Conservation (phyloP, 768 basidiomycete species). For the Zangia roseola region DNA sequence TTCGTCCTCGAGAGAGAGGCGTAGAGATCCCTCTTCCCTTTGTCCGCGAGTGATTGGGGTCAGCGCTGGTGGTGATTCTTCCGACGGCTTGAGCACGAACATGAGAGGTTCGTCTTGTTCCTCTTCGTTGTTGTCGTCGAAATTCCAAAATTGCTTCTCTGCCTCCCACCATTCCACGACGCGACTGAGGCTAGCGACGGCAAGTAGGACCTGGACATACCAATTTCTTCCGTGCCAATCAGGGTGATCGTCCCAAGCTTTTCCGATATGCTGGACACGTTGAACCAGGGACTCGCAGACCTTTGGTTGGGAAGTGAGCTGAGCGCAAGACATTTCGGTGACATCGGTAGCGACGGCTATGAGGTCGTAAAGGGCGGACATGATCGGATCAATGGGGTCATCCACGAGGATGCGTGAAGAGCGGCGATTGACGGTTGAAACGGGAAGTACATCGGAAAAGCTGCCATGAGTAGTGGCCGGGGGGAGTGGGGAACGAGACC, state of each 20-base stretch:
- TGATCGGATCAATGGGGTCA: slow-evolving; percentile 85
- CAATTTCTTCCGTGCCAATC: slow-evolving; percentile 98
- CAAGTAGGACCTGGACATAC: slow-evolving; percentile 96
- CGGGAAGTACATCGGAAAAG: slow-evolving; percentile 54
- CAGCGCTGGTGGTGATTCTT: slow-evolving; percentile 47
- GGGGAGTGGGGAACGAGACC: slow-evolving; percentile 91
- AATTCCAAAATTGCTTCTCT: slow-evolving; percentile 99
- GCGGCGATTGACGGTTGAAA: slow-evolving; percentile 59
- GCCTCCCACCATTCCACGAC: slow-evolving; percentile 99
- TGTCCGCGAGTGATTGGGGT: slow-evolving; percentile 39
- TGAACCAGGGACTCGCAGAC: slow-evolving; percentile 84
- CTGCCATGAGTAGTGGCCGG: slow-evolving; percentile 60
- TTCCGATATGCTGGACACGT: slow-evolving; percentile 87
- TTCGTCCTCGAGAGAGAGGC: slow-evolving; percentile 32
- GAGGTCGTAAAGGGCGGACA: slow-evolving; percentile 86
- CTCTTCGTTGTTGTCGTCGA: slow-evolving; percentile 87
- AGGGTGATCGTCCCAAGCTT: slow-evolving; percentile 95
- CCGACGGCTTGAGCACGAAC: slow-evolving; percentile 90
- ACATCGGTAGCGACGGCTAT: slow-evolving; percentile 94
- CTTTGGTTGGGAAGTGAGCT: slow-evolving; percentile 84
- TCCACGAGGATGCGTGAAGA: slow-evolving; percentile 83
- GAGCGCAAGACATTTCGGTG: slow-evolving; percentile 81
- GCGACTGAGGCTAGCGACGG: slow-evolving; percentile 91
- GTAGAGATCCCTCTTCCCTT: slow-evolving; percentile 39
- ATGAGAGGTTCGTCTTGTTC: slow-evolving; percentile 89